Conservation (phyloP, 1,284 basidiomycete genomes). For the Neolentinus lepideus region DNA sequence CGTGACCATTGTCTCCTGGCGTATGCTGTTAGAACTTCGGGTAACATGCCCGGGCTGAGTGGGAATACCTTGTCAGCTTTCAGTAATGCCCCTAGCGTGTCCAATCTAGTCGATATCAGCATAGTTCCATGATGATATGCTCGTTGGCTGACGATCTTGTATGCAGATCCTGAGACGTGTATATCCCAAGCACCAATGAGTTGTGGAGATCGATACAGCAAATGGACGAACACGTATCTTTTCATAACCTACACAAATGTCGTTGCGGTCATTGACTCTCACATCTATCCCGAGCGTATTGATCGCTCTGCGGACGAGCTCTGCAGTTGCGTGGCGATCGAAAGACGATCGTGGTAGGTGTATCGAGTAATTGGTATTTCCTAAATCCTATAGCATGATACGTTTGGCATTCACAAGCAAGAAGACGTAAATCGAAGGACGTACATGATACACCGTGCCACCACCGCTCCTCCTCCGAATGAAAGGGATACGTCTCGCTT, state of each 20-base stretch:
- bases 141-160: slow-evolving; percentile 87
- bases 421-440: slow-evolving; percentile 19
- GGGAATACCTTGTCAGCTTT: slow-evolving; percentile 59
- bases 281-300: slow-evolving; percentile 69
- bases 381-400: slow-evolving; percentile 65
- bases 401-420: neutral
- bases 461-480: slow-evolving; percentile 89
- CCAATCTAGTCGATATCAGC: slow-evolving; percentile 81
- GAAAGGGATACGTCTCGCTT: slow-evolving; percentile 59
- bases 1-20: slow-evolving; percentile 69
- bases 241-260: slow-evolving; percentile 74
- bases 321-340: slow-evolving; percentile 74
- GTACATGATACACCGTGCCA: slow-evolving; percentile 96
- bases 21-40: slow-evolving; percentile 2
- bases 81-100: slow-evolving; percentile 67
- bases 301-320: slow-evolving; percentile 76
- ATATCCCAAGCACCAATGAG: slow-evolving; percentile 6
- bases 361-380: slow-evolving; percentile 97
- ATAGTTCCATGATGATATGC: slow-evolving; percentile 99
- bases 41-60: slow-evolving; percentile 3
- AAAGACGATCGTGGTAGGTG: slow-evolving; percentile 82
- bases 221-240: slow-evolving; percentile 61
- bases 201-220: neutral
- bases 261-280: slow-evolving; percentile 84
- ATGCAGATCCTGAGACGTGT: slow-evolving; percentile 95